These are phyloP conservation scores for Annulohypoxylon moriforme DNA, from an alignment of 495 filamentous ascomycete genomes.

Conservation along the genomic window DNA sequence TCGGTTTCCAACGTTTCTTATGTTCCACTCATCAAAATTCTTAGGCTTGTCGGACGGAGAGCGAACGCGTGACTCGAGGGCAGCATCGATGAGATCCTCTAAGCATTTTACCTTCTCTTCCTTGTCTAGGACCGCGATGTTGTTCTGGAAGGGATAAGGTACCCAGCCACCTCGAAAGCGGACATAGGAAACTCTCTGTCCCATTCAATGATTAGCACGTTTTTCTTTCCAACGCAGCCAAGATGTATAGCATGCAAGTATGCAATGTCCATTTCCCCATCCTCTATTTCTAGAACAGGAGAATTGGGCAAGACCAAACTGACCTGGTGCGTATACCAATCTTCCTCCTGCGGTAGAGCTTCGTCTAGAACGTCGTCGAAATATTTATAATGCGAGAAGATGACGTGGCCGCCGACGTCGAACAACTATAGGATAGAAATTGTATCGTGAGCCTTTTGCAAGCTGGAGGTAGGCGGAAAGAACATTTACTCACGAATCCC, in stretches of 20 bases:
- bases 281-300: too few relatives aligned
- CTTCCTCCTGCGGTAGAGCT: slow-evolving; percentile 88
- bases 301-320: slow-evolving; percentile 40
- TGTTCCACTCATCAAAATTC: slow-evolving; percentile 98
- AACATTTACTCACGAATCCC: slow-evolving; percentile 83
- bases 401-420: slow-evolving; percentile 99
- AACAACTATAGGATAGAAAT: slow-evolving; percentile 76
- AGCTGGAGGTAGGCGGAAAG: slow-evolving; percentile 5
- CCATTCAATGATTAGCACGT: too few relatives aligned
- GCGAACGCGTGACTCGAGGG: slow-evolving; percentile 74
- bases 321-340: slow-evolving; percentile 98
- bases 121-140: slow-evolving; percentile 98
- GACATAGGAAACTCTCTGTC: slow-evolving; percentile 83
- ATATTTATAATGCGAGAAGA: slow-evolving; percentile 99
- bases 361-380: slow-evolving; percentile 99
- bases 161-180: slow-evolving; percentile 97
- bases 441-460: slow-evolving; percentile 40
- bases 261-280: too few relatives aligned
- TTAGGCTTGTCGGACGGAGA: slow-evolving; percentile 90
- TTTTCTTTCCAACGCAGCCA: too few relatives aligned
- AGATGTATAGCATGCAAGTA: too few relatives aligned
- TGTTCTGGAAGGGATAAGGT: slow-evolving; percentile 99
- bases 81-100: slow-evolving; percentile 96
- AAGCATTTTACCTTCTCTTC: slow-evolving; percentile 95
- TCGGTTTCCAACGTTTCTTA: slow-evolving; percentile 89